Evolutionary conservation across 1,139 yeast genomes (phyloP).

Genomic region (Saccharomyces hybrid): DNA sequence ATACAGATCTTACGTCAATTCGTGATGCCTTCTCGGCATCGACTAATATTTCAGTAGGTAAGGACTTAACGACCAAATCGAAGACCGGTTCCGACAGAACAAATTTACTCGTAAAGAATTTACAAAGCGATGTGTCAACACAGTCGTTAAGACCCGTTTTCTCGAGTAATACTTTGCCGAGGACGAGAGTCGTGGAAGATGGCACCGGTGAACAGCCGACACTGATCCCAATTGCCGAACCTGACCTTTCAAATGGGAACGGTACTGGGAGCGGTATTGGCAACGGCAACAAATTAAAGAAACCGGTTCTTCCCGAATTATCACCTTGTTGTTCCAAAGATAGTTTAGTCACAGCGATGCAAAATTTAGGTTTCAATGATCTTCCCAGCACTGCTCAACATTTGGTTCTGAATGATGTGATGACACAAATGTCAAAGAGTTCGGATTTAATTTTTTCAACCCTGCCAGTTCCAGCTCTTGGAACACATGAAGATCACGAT

Average conservation of each 20-base stretch:
- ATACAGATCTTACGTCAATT: conserved; percentile 13
- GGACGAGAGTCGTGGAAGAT: conserved; percentile 60
- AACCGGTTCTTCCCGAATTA: conserved; percentile 17
- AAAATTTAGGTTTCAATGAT: conserved; percentile 60
- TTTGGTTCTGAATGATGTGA: conserved; percentile 74
- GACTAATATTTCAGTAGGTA: neutral
- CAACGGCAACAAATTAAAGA: conserved; percentile 7
- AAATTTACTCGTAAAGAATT: neutral
- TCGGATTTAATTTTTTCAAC: conserved; percentile 79
- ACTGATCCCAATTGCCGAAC: conserved; percentile 42
- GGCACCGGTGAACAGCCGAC: conserved; percentile 58
- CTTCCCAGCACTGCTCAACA: conserved; percentile 90
- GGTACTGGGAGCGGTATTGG: too few species aligned
- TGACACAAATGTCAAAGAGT: conserved; percentile 52
- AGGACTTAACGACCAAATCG: neutral
- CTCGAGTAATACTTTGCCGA: conserved; percentile 71
- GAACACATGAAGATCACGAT: conserved; percentile 62
- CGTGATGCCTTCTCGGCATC: conserved; percentile 2
- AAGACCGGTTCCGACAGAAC: neutral
- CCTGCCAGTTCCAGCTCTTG: conserved; percentile 77
- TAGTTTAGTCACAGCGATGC: conserved; percentile 31
- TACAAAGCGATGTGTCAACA: conserved; percentile 6
- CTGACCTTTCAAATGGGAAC: neutral
- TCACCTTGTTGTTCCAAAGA: conserved; percentile 26
- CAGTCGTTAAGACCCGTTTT: conserved; percentile 50